Evolutionary conservation across 1,139 yeast genomes (phyloP).

Genomic region (Blastobotrys indianensis): DNA sequence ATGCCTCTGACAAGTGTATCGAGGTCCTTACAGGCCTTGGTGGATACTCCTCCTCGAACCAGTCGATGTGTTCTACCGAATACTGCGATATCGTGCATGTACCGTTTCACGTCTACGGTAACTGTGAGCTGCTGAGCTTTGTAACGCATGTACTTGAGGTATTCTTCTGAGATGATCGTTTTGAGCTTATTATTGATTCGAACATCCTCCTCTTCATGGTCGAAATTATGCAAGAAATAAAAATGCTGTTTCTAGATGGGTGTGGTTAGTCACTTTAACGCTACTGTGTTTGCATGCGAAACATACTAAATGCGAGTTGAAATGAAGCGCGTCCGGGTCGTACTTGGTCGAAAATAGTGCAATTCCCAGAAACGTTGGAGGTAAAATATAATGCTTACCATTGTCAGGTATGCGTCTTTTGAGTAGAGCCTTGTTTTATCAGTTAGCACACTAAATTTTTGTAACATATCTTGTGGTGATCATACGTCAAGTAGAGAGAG

Average conservation of each 20-base stretch:
- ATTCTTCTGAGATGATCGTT: conserved; percentile 5
- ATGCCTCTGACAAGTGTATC: conserved; percentile 37
- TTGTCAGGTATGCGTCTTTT: conserved; percentile 7
- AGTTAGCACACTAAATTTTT: neutral
- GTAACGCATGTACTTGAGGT: conserved; percentile 5
- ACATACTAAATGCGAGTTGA: conserved; percentile 9
- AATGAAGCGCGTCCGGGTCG: neutral
- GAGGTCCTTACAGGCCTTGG: conserved; percentile 41
- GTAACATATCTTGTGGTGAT: neutral
- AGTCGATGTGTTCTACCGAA: conserved; percentile 48
- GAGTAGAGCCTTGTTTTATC: conserved; percentile 6
- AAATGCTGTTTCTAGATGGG: conserved; percentile 9
- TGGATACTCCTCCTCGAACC: conserved; percentile 46
- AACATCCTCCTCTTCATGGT: conserved; percentile 4
- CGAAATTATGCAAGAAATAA: conserved; percentile 4
- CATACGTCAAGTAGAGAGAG: conserved; percentile 23
- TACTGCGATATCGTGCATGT: conserved; percentile 49
- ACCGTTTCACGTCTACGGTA: conserved; percentile 45
- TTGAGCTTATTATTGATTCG: conserved; percentile 1
- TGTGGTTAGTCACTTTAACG: neutral
- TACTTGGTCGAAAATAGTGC: conserved; percentile 9
- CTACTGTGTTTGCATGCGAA: neutral
- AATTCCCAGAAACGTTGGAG: conserved; percentile 14
- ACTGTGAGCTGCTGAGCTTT: conserved; percentile 28
- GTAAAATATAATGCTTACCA: conserved; percentile 9